Percentiles rank a stretch among this genome's conserved stretches.
Evolutionary conservation across 345 rosid genomes (phyloP).

Genomic region (Litchi chinensis): DNA sequence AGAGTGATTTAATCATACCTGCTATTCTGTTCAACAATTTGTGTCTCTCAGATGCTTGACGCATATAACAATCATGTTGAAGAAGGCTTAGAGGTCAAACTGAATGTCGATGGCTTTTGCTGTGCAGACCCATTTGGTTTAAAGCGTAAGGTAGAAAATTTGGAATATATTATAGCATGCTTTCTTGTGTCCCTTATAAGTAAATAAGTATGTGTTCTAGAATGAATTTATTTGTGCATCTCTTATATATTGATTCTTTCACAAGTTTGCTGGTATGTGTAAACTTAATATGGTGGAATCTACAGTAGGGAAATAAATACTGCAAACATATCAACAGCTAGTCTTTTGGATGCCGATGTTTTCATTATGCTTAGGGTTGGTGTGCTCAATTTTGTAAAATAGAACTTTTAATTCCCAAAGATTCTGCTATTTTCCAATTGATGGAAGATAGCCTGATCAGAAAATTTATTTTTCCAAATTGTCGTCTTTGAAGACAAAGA

Average conservation of each 20-base stretch:
- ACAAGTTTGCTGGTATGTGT: neutral
- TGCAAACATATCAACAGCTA: neutral
- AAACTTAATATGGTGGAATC: neutral
- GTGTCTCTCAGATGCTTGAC: conserved; percentile 52
- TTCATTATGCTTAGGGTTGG: neutral
- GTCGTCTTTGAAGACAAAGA: neutral
- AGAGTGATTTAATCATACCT: neutral
- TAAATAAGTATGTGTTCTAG: neutral
- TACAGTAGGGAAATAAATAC: neutral
- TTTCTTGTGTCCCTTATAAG: neutral
- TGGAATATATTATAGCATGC: neutral
- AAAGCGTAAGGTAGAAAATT: conserved; percentile 44
- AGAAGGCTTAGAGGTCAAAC: conserved; percentile 43
- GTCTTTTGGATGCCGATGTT: neutral
- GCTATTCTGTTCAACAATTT: conserved; percentile 9
- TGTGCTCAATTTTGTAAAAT: neutral
- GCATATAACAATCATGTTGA: conserved; percentile 51
- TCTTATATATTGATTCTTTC: neutral
- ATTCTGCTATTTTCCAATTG: neutral
- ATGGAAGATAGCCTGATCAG: neutral
- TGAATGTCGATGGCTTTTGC: conserved; percentile 49
- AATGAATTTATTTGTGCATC: neutral
- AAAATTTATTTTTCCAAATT: neutral
- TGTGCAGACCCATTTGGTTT: conserved; percentile 34
- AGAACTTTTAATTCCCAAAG: neutral